Conservation (phyloP, 768 basidiomycete genomes). For the Rubroboletus pulcherrimus region DNA sequence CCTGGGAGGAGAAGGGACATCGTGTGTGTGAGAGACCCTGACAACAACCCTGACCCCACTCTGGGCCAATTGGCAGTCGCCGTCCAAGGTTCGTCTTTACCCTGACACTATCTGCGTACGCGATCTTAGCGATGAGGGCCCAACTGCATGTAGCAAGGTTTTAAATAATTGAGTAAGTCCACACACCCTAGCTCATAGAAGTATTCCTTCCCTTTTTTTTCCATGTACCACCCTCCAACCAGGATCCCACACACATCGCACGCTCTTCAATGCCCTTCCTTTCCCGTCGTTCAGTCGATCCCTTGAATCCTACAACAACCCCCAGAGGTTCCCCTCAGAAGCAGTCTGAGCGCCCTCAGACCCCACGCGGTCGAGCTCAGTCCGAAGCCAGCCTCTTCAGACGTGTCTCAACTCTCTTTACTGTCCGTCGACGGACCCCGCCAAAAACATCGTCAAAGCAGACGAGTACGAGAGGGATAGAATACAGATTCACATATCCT, state of each 20-base stretch:
- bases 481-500: slow-evolving; percentile 12
- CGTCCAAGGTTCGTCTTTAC: background rate
- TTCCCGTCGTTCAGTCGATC: slow-evolving; percentile 28
- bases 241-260: background rate
- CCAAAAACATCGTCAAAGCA: slow-evolving; percentile 14
- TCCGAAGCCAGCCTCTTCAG: slow-evolving; percentile 28
- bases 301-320: background rate
- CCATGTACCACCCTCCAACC: slow-evolving; percentile 16
- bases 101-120: slow-evolving; percentile 12
- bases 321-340: slow-evolving; percentile 1
- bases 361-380: slow-evolving; percentile 17
- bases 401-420: slow-evolving; percentile 29
- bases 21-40: slow-evolving; percentile 20
- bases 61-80: background rate
- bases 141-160: background rate
- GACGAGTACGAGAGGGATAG: slow-evolving; percentile 11
- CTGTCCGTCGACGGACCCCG: slow-evolving; percentile 18
- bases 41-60: slow-evolving; percentile 8
- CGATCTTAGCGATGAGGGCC: slow-evolving; percentile 19
- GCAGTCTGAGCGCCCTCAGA: slow-evolving; percentile 3
- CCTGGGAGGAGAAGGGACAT: background rate
- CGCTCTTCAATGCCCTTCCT: slow-evolving; percentile 26
- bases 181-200: background rate
- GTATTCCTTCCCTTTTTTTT: background rate
- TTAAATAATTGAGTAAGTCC: slow-evolving; percentile 23